Evolutionary conservation across 106 monocot species (phyloP), one percentile per base, ranked within the genome.

Genomic region (Triglochin maritima): DNA sequence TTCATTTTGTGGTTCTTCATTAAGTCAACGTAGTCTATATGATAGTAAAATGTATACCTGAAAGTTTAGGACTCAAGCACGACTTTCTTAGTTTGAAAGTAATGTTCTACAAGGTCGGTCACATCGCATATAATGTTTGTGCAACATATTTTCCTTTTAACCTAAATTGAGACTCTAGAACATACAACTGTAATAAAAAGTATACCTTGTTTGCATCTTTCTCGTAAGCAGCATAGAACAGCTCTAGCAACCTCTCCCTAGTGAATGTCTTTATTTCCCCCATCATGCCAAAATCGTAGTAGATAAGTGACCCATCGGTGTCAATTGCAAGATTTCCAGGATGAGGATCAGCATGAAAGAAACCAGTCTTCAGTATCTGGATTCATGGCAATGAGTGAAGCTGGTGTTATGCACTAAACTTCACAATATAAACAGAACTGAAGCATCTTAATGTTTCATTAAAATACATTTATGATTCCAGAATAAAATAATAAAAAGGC

Each of bases 251-350:
- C 57, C 86, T 88, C 62, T 98, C 88, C 56, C 88, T 74, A 52
- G 98, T 98, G 71, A 88, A 89, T 9, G 98, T 81, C 75, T 98
- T 91, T 76, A 98, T 92, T 70, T 98, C 98, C 50, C 98, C 98
- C 98, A 98, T 98, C 98, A 98, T 92, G 54, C 98, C 98, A 76
- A 98, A 98, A 71, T 98, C 98, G 81, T 98, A 98, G 64, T 88
- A 98, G 52, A 98, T 89, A 47, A 98, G 80, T 56, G 98, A 86
- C 58, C 86, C 88, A 80, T 98, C 98, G 65, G 5, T 79, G 59
- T 92, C 98, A 72, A 98, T 79, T 47, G 98, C 91, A 71, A 98
- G 86, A 76, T 98, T 98, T 43, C 98, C 98, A 54, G 98, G 98
- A 79, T 98, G 98, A 7, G 98, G 98, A 82, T 98, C 98, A 60